A percentile compares a stretch with the other conserved stretches of the same genome.
phyloP scores from a whole-genome alignment of 2,329 filamentous ascomycete species.

The Fusarium incarnatum region DNA sequence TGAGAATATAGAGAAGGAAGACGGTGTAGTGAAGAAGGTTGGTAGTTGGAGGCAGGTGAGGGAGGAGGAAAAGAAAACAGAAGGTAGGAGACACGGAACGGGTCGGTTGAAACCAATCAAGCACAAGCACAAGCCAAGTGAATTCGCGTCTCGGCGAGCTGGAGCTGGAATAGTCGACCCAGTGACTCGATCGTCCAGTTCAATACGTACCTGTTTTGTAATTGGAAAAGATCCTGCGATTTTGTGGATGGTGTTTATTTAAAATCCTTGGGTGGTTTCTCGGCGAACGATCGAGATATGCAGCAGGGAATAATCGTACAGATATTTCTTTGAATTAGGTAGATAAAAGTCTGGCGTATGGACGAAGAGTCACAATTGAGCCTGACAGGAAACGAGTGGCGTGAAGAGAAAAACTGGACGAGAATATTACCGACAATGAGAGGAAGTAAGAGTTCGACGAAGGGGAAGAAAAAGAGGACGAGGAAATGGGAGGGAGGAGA shows the following conservation, averaged over 20 bases:
- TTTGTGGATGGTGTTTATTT: conserved; percentile 35
- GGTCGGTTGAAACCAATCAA: conserved; percentile 32
- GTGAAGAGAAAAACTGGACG: conserved; percentile 52
- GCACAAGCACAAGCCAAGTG: conserved; percentile 37
- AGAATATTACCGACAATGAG: conserved; percentile 46
- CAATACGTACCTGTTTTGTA: conserved; percentile 44
- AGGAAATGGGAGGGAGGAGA: conserved; percentile 43
- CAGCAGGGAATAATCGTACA: conserved; percentile 21
- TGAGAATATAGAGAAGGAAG: conserved; percentile 20
- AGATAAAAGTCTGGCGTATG: conserved; percentile 38
- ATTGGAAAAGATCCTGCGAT: conserved; percentile 33
- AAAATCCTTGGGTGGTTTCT: conserved; percentile 36
- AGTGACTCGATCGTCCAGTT: conserved; percentile 18
- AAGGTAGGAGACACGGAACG: conserved; percentile 23
- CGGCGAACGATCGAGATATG: conserved; percentile 40
- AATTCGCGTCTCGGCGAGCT: conserved; percentile 39
- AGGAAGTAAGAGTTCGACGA: conserved; percentile 44
- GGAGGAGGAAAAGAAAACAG: conserved; percentile 34
- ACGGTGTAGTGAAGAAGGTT: conserved; percentile 10
- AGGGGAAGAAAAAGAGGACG: conserved; percentile 42
- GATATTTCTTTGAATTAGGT: conserved; percentile 42
- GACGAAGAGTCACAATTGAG: conserved; percentile 45
- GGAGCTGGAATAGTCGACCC: conserved; percentile 15
- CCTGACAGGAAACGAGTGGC: conserved; percentile 54
- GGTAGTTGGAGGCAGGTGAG: conserved; percentile 7